These are phyloP conservation scores for Hippophae rhamnoides DNA, from an alignment of 306 rosid genomes.

Conservation along the genomic window DNA sequence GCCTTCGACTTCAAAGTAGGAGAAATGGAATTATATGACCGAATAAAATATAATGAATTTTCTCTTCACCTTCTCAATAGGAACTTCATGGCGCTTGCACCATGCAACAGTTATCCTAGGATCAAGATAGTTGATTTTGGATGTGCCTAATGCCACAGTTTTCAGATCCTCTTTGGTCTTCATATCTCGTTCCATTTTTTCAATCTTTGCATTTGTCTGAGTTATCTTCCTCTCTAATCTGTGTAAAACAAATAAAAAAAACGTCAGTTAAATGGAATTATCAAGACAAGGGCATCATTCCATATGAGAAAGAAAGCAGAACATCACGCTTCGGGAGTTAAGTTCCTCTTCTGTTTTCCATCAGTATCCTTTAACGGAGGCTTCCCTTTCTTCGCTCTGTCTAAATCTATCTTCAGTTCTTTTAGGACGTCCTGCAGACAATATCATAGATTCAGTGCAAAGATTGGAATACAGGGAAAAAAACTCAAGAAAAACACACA, in stretches of 20 bases:
- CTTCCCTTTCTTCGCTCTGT: conserved; percentile 80
- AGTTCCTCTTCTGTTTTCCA: conserved; percentile 65
- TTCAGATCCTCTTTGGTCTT: conserved; percentile 81
- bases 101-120: conserved; percentile 99
- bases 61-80: conserved; percentile 72
- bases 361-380: conserved; percentile 69
- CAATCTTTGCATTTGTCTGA: conserved; percentile 63
- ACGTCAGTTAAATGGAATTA: conserved; percentile 11
- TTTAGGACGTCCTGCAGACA: conserved; percentile 54
- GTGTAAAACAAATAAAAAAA: conserved; percentile 15
- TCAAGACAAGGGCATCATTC: conserved; percentile 9
- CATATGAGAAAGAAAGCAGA: conserved; percentile 3
- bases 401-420: conserved; percentile 76
- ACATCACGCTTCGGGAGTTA: conserved; percentile 67
- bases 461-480: too few species aligned
- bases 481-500: too few species aligned
- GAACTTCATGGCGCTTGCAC: conserved; percentile 99
- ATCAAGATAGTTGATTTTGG: conserved; percentile 93
- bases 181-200: conserved; percentile 79
- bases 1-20: too few species aligned
- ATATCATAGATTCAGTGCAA: neutral
- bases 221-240: conserved; percentile 78
- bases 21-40: neutral
- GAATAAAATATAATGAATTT: too few species aligned
- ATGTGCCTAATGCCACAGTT: conserved; percentile 92